Evolutionary conservation across 257 asterid species (phyloP).

Genomic region (Scutellaria barbata): DNA sequence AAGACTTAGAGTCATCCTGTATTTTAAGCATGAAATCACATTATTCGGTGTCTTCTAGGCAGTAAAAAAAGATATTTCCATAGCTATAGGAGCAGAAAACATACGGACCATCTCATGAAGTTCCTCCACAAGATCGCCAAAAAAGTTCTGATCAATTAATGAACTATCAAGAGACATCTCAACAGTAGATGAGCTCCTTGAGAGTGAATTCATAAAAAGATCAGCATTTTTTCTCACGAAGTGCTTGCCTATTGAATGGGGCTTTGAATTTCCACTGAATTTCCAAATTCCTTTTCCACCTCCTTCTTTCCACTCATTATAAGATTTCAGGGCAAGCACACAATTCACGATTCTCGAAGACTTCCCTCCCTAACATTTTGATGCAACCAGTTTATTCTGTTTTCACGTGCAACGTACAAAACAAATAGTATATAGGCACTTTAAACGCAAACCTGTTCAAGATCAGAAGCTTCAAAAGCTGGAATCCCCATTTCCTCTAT

Average conservation of each 20-base stretch:
- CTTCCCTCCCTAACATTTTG: slow-evolving; percentile 72
- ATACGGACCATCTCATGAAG: slow-evolving; percentile 52
- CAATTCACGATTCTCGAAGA: slow-evolving; percentile 76
- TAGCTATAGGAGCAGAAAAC: slow-evolving; percentile 25
- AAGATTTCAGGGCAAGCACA: slow-evolving; percentile 77
- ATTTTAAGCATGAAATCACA: slow-evolving; percentile 33
- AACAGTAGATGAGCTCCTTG: slow-evolving; percentile 55
- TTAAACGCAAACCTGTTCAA: slow-evolving; percentile 60
- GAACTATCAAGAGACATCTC: slow-evolving; percentile 53
- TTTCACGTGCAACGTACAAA: not conserved
- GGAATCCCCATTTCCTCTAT: slow-evolving; percentile 77
- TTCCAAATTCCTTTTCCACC: slow-evolving; percentile 75
- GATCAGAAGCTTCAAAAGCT: slow-evolving; percentile 83
- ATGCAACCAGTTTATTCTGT: not conserved
- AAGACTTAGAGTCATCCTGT: slow-evolving; percentile 55
- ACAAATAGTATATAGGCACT: not conserved
- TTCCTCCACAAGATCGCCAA: slow-evolving; percentile 45
- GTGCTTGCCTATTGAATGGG: slow-evolving; percentile 57
- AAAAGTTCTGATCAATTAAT: slow-evolving; percentile 38
- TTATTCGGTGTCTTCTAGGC: slow-evolving; percentile 3
- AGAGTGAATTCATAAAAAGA: slow-evolving; percentile 63
- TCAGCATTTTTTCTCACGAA: slow-evolving; percentile 62
- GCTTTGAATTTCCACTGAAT: slow-evolving; percentile 64
- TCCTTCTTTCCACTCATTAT: slow-evolving; percentile 75
- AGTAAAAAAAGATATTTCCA: not conserved